Evolutionary conservation across 352 stramenopile genomes (phyloP), one percentile per base, ranked within the genome.

Genomic region (Phytophthora citrophthora): DNA sequence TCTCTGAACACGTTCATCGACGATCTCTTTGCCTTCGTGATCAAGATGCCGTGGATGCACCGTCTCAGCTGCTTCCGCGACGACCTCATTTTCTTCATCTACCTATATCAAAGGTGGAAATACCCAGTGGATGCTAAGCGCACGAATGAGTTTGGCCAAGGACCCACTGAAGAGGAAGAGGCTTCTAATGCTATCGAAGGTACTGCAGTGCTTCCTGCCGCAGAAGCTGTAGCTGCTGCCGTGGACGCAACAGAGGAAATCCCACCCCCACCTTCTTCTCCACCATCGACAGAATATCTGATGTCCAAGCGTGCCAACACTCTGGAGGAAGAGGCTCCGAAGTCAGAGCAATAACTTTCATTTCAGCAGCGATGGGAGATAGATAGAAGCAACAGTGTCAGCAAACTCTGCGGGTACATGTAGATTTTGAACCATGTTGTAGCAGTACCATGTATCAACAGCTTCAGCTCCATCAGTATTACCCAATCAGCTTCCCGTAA

Each of bases 1-100:
- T 99, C 93, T 16, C 89, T 98, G 55, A 98, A 97, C 75, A 98
- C 92, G 24, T 98, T 98, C 72, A 95, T 98, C 34, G 92, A 98
- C 58, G 92, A 98, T 59, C 62, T 96, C 20, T 98, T 98, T 63
- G 92, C 92, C 0, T 97, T 94, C 52, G 77, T 98, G 16, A 95
- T 98, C 61, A 83, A 93, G 31, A 97, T 97, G 90, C 92, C 92
- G 57, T 98, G 91, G 64, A 98, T 99, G 96, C 97, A 99, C 63
- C 85, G 98, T 46, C 85, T 99, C 45, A 94, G 89, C 53, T 99
- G 96, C 71, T 99, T 99, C 75, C 89, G 98, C 46, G 98, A 99
- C 72, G 98, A 99, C 76, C 84, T 99, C 60, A 97, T 99, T 39
- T 99, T 99, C 68, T 98, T 99, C 72, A 96, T 99, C 55, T 99